phyloP scores from a whole-genome alignment of 768 basidiomycete genomes.

The Obba rivulosa region DNA sequence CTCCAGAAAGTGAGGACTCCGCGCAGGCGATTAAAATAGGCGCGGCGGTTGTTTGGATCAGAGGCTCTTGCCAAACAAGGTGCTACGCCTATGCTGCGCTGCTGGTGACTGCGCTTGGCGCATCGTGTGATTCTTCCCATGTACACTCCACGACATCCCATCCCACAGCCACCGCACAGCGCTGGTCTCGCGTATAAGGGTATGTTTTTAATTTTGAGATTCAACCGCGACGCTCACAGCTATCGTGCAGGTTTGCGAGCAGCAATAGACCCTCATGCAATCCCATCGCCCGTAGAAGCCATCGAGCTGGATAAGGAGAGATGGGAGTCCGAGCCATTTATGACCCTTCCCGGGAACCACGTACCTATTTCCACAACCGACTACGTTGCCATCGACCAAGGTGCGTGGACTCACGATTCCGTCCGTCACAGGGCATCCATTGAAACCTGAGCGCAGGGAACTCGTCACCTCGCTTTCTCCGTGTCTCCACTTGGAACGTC shows the following conservation, averaged over 20 bases:
- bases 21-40: no score
- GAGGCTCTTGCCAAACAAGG: conserved; percentile 3
- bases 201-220: conserved; percentile 10
- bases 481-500: conserved; percentile 85
- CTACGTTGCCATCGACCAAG: conserved; percentile 90
- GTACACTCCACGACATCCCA: conserved; percentile 24
- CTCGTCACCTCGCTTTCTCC: conserved; percentile 85
- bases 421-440: no score
- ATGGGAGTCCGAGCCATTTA: conserved; percentile 70
- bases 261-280: conserved; percentile 81
- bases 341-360: conserved; percentile 55
- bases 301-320: conserved; percentile 73
- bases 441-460: conserved; percentile 49
- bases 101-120: background rate
- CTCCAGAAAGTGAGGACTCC: no score
- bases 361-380: conserved; percentile 86
- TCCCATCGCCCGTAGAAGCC: conserved; percentile 85
- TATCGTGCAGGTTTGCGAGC: conserved; percentile 60
- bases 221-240: background rate
- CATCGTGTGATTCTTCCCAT: background rate
- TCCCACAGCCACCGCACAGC: conserved; percentile 57
- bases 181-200: conserved; percentile 46
- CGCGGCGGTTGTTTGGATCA: conserved; percentile 2
- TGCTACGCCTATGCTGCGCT: background rate
- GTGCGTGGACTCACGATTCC: conserved; percentile 25